These are phyloP conservation scores for Nannizzia gypsea DNA, from an alignment of 2,329 filamentous ascomycete species.

Conservation along the genomic window DNA sequence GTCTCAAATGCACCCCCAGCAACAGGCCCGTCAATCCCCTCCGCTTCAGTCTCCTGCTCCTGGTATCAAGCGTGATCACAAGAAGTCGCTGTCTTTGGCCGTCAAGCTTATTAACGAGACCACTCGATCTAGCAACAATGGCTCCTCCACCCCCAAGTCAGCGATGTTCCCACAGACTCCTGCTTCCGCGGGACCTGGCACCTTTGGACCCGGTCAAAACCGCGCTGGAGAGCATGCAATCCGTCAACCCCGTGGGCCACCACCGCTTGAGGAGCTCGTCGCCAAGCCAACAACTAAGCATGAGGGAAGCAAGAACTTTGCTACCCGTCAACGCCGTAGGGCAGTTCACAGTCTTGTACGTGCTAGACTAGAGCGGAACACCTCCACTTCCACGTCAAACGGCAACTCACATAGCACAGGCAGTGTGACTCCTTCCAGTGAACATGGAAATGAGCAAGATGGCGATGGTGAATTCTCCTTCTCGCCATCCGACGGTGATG, in stretches of 20 bases:
- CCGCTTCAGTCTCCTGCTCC: slow-evolving; percentile 7
- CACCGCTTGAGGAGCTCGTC: slow-evolving; percentile 79
- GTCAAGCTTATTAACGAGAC: slow-evolving; percentile 31
- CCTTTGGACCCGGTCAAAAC: slow-evolving; percentile 83
- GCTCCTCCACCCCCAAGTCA: slow-evolving; percentile 55
- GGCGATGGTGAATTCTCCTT: slow-evolving; percentile 49
- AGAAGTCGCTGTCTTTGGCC: slow-evolving; percentile 66
- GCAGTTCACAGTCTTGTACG: slow-evolving; percentile 86
- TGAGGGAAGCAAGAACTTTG: slow-evolving; percentile 96
- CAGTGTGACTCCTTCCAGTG: slow-evolving; percentile 81
- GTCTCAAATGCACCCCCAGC: background rate
- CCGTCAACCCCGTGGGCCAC: slow-evolving; percentile 85
- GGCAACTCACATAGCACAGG: slow-evolving; percentile 50
- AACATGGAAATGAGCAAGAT: slow-evolving; percentile 29
- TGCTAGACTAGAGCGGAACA: slow-evolving; percentile 74
- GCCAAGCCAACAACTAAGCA: slow-evolving; percentile 83
- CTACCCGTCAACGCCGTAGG: slow-evolving; percentile 77
- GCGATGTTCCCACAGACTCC: slow-evolving; percentile 70
- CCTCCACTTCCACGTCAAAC: slow-evolving; percentile 44
- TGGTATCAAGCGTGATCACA: slow-evolving; percentile 76
- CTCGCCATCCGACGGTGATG: slow-evolving; percentile 56
- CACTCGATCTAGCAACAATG: slow-evolving; percentile 39
- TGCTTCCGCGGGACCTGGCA: slow-evolving; percentile 48
- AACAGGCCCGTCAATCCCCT: background rate
- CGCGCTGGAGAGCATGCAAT: slow-evolving; percentile 89